phyloP scores from a whole-genome alignment of 1,284 basidiomycete genomes.

The Athelia psychrophila region DNA sequence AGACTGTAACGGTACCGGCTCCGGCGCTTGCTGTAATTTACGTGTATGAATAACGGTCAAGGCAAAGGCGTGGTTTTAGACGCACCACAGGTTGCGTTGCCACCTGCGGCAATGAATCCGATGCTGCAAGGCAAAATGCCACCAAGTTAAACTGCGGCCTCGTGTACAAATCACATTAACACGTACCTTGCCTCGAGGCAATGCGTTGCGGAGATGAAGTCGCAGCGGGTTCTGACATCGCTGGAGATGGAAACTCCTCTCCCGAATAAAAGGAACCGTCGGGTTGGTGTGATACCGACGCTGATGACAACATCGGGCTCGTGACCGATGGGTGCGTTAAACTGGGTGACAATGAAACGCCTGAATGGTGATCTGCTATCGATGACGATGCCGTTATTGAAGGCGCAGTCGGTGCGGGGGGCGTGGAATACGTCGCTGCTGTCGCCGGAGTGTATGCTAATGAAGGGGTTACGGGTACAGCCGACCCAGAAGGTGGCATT shows the following conservation, averaged over 20 bases:
- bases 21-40: constrained; percentile 24
- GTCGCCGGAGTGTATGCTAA: constrained; percentile 9
- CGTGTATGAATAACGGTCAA: constrained; percentile 2
- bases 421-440: constrained; percentile 24
- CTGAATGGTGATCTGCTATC: constrained; percentile 46
- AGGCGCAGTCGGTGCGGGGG: constrained; percentile 21
- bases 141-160: not conserved
- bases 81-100: constrained; percentile 16
- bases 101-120: constrained; percentile 33
- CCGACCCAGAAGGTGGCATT: constrained; percentile 24
- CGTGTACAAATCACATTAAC: too few species aligned
- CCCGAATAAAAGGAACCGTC: constrained; percentile 71
- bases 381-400: constrained; percentile 28
- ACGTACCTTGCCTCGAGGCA: constrained; percentile 40
- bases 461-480: constrained; percentile 53
- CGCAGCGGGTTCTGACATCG: constrained; percentile 61
- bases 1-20: constrained; percentile 25
- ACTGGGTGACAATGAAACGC: constrained; percentile 66
- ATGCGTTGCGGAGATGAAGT: constrained; percentile 55
- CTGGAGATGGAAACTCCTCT: constrained; percentile 71
- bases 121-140: constrained; percentile 32
- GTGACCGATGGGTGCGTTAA: constrained; percentile 76
- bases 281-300: constrained; percentile 67
- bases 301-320: constrained; percentile 75
- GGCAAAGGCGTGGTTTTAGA: constrained; percentile 21